Percentiles rank a stretch among this genome's conserved stretches.
phyloP scores from a whole-genome alignment of 345 rosid species.

The Luvunga scandens region DNA sequence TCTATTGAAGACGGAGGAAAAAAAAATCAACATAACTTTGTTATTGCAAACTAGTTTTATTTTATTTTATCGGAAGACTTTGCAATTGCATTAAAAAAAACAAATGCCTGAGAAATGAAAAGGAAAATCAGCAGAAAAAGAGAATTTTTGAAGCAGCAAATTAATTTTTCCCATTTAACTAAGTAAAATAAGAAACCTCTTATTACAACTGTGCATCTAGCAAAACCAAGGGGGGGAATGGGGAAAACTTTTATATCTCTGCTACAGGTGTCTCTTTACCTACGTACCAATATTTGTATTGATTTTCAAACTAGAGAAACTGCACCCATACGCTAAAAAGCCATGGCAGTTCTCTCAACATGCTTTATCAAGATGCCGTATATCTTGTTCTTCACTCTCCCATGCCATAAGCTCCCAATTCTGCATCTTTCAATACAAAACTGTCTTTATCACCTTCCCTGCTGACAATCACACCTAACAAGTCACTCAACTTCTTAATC shows the following conservation, averaged over 20 bases:
- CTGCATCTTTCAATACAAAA: conserved; percentile 26
- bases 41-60: too few relatives aligned
- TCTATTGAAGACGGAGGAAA: background rate
- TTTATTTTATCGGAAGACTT: too few relatives aligned
- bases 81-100: too few relatives aligned
- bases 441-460: conserved; percentile 18
- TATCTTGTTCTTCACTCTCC: conserved; percentile 57
- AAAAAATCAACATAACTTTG: too few relatives aligned
- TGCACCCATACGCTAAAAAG: conserved; percentile 22
- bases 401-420: conserved; percentile 44
- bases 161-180: too few relatives aligned
- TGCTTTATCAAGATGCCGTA: conserved; percentile 60
- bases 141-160: too few relatives aligned
- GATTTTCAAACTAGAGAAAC: conserved; percentile 8
- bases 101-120: too few relatives aligned
- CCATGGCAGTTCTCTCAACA: conserved; percentile 58
- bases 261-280: background rate
- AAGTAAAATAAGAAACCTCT: background rate
- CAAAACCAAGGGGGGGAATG: background rate
- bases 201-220: background rate
- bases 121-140: too few relatives aligned
- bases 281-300: background rate
- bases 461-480: conserved; percentile 46
- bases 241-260: background rate
- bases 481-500: conserved; percentile 62